Evolutionary conservation across 148 eudicot species (phyloP), one percentile per base, ranked within the genome.

Genomic region (Chenopodium quinoa): DNA sequence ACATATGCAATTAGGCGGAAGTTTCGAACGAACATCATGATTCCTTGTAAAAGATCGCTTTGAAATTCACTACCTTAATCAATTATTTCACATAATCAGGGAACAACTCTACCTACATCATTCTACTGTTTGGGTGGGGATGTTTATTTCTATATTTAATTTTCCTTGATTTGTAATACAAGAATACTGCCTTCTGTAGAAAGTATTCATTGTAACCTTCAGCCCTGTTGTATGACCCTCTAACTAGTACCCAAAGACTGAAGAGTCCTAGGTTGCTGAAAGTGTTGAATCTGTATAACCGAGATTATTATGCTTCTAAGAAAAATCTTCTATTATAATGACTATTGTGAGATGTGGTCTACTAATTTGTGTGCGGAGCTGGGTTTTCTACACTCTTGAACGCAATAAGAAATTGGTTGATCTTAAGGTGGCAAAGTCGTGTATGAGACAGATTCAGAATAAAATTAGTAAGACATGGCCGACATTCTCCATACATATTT

Each of bases 1-100:
- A 68, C 96, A 91, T 83, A 95, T 95, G 94, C 97, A 95, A 82
- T 80, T 91, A 66, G 93, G 98, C 29, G 87, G 88, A 80, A 84
- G 83, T 84, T 93, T 87, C 75, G 92, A 87, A 67, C 88, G 91
- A 88, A 81, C 93, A 68, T 40, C 92, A 78, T 94, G 89, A 92
- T 82, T 71, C 76, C 25, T 66, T 78, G 74, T 79, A 79, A 67
- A 69, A 73, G 48, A 78, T 29, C 67, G 74, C 54, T 22, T 62
- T n/a, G 25, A 77, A 76, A 71, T 76, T 32, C 77, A 68, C 60
- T 46, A 47, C 68, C 56, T 54, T 70, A 37, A 9, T n/a, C 75
- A 79, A 54, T 75, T 79, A 73, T 56, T 31, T 73, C 29, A 63
- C 65, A 75, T 5, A 12, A 66, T 83, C 85, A 74, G 66, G 86